phyloP scores from a whole-genome alignment of 2,329 filamentous ascomycete species.

The Cladosporium sp. region DNA sequence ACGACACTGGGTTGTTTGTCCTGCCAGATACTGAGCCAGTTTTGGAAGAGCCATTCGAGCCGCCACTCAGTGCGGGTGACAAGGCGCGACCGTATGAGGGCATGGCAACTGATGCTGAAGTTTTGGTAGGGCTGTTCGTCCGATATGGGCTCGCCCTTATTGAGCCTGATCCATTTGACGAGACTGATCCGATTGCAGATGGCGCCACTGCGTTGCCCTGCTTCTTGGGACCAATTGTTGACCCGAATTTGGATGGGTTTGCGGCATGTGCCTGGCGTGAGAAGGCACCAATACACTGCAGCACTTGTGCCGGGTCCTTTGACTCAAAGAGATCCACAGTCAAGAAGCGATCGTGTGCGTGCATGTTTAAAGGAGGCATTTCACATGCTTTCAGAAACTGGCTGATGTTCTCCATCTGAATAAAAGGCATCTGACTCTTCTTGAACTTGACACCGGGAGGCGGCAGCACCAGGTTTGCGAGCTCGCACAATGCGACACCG shows the following conservation, averaged over 20 bases:
- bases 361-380: constrained; percentile 78
- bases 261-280: constrained; percentile 78
- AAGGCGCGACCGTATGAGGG: constrained; percentile 40
- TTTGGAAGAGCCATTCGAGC: constrained; percentile 60
- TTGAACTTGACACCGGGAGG: constrained; percentile 86
- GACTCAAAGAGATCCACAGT: constrained; percentile 95
- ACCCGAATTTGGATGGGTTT: constrained; percentile 73
- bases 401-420: constrained; percentile 99
- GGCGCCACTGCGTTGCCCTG: constrained; percentile 49
- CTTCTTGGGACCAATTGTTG: constrained; percentile 72
- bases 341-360: constrained; percentile 91
- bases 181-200: constrained; percentile 25
- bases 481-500: constrained; percentile 90
- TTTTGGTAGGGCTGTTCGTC: constrained; percentile 22
- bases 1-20: constrained; percentile 67
- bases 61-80: constrained; percentile 51
- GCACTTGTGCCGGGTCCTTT: constrained; percentile 93
- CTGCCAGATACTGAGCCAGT: constrained; percentile 49
- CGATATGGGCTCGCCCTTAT: background rate
- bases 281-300: constrained; percentile 90
- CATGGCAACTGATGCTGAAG: constrained; percentile 33
- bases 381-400: constrained; percentile 92
- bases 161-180: constrained; percentile 7
- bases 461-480: constrained; percentile 78
- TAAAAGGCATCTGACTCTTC: constrained; percentile 91